These are phyloP conservation scores for Epichloe brachyelytri DNA, from an alignment of 2,329 filamentous ascomycete species.

Conservation along the genomic window DNA sequence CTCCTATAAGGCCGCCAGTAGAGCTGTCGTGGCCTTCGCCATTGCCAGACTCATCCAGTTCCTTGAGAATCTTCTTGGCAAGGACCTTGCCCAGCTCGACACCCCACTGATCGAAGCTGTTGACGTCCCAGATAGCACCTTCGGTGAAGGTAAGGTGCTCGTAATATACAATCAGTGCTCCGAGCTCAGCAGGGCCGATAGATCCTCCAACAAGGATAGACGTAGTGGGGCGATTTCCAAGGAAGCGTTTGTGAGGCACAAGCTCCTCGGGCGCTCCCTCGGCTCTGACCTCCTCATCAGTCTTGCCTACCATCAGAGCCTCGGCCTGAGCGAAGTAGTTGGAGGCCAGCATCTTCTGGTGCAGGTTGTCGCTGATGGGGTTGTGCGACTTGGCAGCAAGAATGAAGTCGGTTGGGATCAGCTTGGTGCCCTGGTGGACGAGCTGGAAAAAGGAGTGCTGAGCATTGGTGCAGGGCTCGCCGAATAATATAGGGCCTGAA, in stretches of 20 bases:
- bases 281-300: conserved; percentile 61
- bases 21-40: conserved; percentile 69
- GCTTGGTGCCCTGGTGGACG: conserved; percentile 96
- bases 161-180: conserved; percentile 95
- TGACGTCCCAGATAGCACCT: conserved; percentile 98
- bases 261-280: conserved; percentile 63
- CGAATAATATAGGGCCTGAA: conserved; percentile 74
- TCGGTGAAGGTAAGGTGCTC: conserved; percentile 98
- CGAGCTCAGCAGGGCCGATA: conserved; percentile 88
- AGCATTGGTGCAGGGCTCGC: conserved; percentile 96
- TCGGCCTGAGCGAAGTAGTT: conserved; percentile 88
- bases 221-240: conserved; percentile 93
- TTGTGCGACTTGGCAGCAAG: conserved; percentile 94
- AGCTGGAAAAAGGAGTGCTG: conserved; percentile 99
- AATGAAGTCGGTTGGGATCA: conserved; percentile 97
- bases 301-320: conserved; percentile 85
- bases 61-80: conserved; percentile 78
- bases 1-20: conserved; percentile 78
- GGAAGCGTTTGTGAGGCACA: conserved; percentile 97
- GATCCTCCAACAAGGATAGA: conserved; percentile 80
- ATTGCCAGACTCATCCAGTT: conserved; percentile 68
- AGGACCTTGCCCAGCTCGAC: conserved; percentile 95
- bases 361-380: conserved; percentile 78
- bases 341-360: conserved; percentile 91
- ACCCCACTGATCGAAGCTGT: conserved; percentile 99